Percentiles rank a stretch among this genome's conserved stretches.
These are phyloP conservation scores for Penstemon barbatus DNA, from an alignment of 257 asterid species.

Conservation along the genomic window DNA sequence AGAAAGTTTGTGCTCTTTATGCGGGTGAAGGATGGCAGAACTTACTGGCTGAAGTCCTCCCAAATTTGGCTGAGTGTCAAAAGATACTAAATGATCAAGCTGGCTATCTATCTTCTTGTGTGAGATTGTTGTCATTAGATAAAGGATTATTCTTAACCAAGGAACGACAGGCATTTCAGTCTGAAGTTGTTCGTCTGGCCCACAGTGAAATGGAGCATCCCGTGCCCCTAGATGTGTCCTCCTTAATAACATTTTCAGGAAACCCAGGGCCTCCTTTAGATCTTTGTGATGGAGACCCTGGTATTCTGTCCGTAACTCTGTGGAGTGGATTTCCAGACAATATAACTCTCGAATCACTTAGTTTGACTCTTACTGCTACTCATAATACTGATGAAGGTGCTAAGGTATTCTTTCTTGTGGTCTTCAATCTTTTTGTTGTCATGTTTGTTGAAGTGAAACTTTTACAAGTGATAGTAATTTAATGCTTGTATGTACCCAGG, in stretches of 20 bases:
- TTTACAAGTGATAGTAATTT: constrained; percentile 27
- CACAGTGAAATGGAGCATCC: constrained; percentile 96
- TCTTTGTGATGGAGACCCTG: constrained; percentile 98
- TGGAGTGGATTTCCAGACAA: constrained; percentile 99
- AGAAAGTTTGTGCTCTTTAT: constrained; percentile 99
- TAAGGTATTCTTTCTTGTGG: constrained; percentile 61
- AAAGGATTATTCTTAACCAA: constrained; percentile 75
- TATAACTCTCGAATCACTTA: constrained; percentile 91
- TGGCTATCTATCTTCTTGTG: constrained; percentile 96
- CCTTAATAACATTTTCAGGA: constrained; percentile 90
- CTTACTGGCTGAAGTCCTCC: constrained; percentile 94
- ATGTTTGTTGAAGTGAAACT: constrained; percentile 27
- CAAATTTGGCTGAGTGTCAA: constrained; percentile 94
- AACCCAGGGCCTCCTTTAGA: constrained; percentile 86
- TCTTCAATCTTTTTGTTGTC: constrained; percentile 26
- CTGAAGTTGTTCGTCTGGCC: constrained; percentile 93
- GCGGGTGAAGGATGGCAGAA: constrained; percentile 99
- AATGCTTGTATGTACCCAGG: constrained; percentile 51
- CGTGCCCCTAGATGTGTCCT: constrained; percentile 94
- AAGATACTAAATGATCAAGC: constrained; percentile 91
- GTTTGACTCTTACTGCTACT: constrained; percentile 83
- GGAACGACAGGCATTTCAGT: constrained; percentile 94
- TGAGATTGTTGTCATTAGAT: constrained; percentile 87
- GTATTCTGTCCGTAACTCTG: constrained; percentile 73
- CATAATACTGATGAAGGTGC: constrained; percentile 91